A percentile compares a stretch with the other conserved stretches of the same genome.
Evolutionary conservation across 2,329 filamentous ascomycete species (phyloP).

Genomic region (Claviceps sp.): DNA sequence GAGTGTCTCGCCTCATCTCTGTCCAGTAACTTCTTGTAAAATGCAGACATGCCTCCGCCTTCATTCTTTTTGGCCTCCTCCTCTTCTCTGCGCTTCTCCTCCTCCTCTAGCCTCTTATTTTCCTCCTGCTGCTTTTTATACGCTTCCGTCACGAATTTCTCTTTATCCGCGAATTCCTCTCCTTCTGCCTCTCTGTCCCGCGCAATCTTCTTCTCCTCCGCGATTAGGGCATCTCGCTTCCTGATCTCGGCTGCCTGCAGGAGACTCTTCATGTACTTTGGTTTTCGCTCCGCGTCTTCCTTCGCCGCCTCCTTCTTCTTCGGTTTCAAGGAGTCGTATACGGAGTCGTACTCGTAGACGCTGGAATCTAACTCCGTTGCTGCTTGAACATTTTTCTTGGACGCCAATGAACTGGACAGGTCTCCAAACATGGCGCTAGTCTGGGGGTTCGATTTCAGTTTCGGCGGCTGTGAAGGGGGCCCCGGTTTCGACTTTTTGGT

Average conservation of each 20-base stretch:
- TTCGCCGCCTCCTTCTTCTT: slow-evolving; percentile 46
- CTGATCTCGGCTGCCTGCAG: slow-evolving; percentile 61
- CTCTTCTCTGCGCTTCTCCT: slow-evolving; percentile 54
- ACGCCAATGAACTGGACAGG: slow-evolving; percentile 49
- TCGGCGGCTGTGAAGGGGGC: slow-evolving; percentile 25
- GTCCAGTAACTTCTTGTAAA: slow-evolving; percentile 63
- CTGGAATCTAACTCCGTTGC: slow-evolving; percentile 56
- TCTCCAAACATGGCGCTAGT: slow-evolving; percentile 43
- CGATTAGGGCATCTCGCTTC: slow-evolving; percentile 65
- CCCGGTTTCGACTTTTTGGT: slow-evolving; percentile 19
- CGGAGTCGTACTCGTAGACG: slow-evolving; percentile 76
- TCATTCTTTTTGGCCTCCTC: slow-evolving; percentile 51
- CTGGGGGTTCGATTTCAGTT: slow-evolving; percentile 29
- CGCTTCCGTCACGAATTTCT: slow-evolving; percentile 73
- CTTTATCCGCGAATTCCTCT: slow-evolving; percentile 69
- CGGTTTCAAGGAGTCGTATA: slow-evolving; percentile 65
- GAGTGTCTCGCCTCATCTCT: slow-evolving; percentile 57
- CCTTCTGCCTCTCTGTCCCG: slow-evolving; percentile 68
- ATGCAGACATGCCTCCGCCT: slow-evolving; percentile 58
- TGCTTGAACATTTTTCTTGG: slow-evolving; percentile 49
- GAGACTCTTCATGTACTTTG: slow-evolving; percentile 68
- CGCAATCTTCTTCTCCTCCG: slow-evolving; percentile 68
- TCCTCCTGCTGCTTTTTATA: slow-evolving; percentile 75
- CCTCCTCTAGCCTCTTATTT: slow-evolving; percentile 54
- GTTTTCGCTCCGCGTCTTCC: slow-evolving; percentile 44